Percentiles rank a stretch among this genome's conserved stretches.
Conservation (phyloP, 345 rosid species). For the Carallia pectinifolia region DNA sequence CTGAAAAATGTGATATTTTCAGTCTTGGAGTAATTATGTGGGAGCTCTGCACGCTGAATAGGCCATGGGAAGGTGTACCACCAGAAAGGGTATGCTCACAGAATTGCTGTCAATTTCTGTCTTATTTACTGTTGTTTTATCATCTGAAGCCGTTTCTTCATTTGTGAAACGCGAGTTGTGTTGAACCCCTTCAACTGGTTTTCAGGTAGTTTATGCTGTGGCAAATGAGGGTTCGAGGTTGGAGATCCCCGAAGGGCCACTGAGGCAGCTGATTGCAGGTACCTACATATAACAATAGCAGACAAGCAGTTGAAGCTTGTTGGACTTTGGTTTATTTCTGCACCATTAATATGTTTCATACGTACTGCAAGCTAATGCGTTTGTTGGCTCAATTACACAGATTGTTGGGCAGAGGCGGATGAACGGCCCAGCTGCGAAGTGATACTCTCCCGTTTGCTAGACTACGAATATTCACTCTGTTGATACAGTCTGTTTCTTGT, state of each 20-base stretch:
- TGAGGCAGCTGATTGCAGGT: slow-evolving; percentile 92
- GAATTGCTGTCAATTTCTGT: neutral
- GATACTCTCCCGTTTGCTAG: slow-evolving; percentile 77
- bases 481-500: slow-evolving; percentile 39
- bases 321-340: neutral
- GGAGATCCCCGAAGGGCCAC: slow-evolving; percentile 86
- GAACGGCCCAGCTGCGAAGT: slow-evolving; percentile 85
- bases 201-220: slow-evolving; percentile 86
- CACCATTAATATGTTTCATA: too few relatives aligned
- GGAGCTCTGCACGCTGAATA: slow-evolving; percentile 87
- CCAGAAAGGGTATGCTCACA: slow-evolving; percentile 67
- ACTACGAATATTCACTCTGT: slow-evolving; percentile 73
- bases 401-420: slow-evolving; percentile 89
- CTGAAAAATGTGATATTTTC: slow-evolving; percentile 96
- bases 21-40: slow-evolving; percentile 98
- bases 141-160: too few relatives aligned
- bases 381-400: slow-evolving; percentile 41
- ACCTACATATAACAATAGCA: neutral
- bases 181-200: neutral
- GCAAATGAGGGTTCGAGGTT: slow-evolving; percentile 85
- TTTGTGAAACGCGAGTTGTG: too few relatives aligned
- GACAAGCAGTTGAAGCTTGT: neutral
- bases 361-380: too few relatives aligned
- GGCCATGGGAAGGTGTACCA: slow-evolving; percentile 98
- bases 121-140: neutral